Base-by-base conservation (phyloP, 2,329 filamentous ascomycete species). In the Trichoderma koningiopsis region DNA sequence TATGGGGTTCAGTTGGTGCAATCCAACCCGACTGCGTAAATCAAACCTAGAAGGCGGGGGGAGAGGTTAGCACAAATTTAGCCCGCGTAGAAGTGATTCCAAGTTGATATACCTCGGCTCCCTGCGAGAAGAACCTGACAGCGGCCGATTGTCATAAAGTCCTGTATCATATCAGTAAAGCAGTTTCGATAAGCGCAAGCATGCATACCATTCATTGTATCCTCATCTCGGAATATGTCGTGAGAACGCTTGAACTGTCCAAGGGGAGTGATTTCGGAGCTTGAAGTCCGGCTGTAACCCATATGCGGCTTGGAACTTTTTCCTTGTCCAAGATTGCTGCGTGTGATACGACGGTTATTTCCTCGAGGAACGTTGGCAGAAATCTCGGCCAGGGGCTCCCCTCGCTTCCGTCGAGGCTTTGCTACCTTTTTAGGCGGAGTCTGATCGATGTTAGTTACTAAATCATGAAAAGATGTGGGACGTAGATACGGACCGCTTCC, bases 401-500 rank as follows among this genome's bases (percentile, higher is more conserved):
- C 58, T 47, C 77, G 76, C 68, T 78, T 81, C 13, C 77, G 76
- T 63, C 74, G 78, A 49, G 74, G 57, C 65, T 75, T 79, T 10
- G 72, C 68, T 22, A 69, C 72, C 67, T 77, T 81, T 49, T 75
- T 76, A 1, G 76, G 75, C 2, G 79, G 78, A 43, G 78, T 73
- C 61, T 74, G 19, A 11, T 22, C 7, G 22, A 24, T 37, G 31
- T 31, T 5, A 52, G n/a, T 19, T 43, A 3, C 8, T 27, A 4
- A 37, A 31, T 22, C 59, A 40, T 11, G 14, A 29, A 33, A 10
- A 40, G n/a, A 14, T 24, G 11, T 27, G 11, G 33, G 49, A 3
- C 60, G 4, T 33, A n/a, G 29, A 2, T 13, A 65, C 83, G 74
- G 77, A 89, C 87, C 49, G 83, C 75, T 66, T 79, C 79, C 62